Conservation (phyloP, 257 asterid genomes). For the Primulina eburnea region DNA sequence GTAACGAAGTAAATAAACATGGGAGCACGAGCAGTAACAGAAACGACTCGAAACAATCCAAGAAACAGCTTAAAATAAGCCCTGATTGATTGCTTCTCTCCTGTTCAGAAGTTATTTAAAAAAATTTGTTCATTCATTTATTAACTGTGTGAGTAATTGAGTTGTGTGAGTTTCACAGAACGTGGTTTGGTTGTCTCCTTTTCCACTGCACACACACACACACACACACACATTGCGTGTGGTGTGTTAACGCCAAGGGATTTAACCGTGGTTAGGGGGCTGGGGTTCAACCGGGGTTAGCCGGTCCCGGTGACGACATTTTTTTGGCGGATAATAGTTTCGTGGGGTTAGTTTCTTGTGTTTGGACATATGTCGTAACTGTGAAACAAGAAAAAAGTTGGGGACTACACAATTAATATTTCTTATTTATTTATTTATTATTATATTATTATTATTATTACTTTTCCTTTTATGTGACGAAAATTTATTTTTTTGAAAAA, state of each 20-base stretch:
- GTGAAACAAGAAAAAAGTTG: background rate
- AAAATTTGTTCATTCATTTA: too few species aligned
- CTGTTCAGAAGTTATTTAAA: background rate
- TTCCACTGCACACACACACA: slow-evolving; percentile 28
- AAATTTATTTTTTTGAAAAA: too few species aligned
- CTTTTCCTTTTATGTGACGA: background rate
- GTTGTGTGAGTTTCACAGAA: slow-evolving; percentile 7
- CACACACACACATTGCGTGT: slow-evolving; percentile 21
- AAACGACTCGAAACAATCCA: slow-evolving; percentile 25
- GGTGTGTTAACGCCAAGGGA: slow-evolving; percentile 10
- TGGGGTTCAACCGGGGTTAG: background rate
- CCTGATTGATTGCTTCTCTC: slow-evolving; percentile 32
- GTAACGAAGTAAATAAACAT: background rate
- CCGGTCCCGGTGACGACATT: background rate
- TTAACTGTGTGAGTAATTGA: background rate
- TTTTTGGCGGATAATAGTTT: background rate
- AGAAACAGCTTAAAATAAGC: slow-evolving; percentile 37
- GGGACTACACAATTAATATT: background rate
- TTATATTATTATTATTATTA: too few species aligned
- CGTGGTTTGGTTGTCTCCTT: slow-evolving; percentile 40
- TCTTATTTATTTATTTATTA: too few species aligned
- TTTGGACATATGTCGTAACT: background rate
- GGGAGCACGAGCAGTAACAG: slow-evolving; percentile 8
- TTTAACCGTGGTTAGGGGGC: slow-evolving; percentile 3
- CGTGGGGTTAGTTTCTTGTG: background rate